Conservation (phyloP, 331 rosid species). For the Spiraea crenata region DNA sequence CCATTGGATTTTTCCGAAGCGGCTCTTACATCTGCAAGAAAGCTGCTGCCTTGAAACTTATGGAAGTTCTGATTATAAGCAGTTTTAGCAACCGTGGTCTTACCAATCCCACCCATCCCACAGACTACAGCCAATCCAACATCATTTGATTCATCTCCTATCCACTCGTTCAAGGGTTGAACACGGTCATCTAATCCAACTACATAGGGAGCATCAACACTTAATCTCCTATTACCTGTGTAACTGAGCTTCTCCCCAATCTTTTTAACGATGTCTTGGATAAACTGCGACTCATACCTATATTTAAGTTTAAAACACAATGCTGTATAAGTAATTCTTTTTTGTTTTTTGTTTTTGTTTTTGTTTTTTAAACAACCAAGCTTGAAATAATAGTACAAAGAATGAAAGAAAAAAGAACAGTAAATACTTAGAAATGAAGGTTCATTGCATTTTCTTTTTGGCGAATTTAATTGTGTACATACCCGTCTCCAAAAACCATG, state of each 20-base stretch:
- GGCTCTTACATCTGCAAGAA: conserved; percentile 7
- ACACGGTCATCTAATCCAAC: conserved; percentile 6
- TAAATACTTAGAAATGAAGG: background rate
- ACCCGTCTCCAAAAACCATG: background rate
- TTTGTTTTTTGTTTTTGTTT: too few species aligned
- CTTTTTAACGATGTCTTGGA: background rate
- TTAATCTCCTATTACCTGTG: background rate
- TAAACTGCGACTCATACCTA: background rate
- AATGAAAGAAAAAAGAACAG: background rate
- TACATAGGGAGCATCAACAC: background rate
- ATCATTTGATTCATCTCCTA: background rate
- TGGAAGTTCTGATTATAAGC: background rate
- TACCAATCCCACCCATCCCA: conserved; percentile 22
- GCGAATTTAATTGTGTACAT: background rate
- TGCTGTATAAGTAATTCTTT: too few species aligned
- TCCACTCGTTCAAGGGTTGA: background rate
- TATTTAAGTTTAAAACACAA: background rate
- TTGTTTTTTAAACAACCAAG: too few species aligned
- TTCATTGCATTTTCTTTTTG: background rate
- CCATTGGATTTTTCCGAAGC: background rate
- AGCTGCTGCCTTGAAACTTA: conserved; percentile 4
- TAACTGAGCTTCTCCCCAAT: background rate
- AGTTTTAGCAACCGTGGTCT: conserved; percentile 5
- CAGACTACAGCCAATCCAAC: background rate
- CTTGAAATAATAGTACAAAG: background rate